phyloP scores from a whole-genome alignment of 208 protist species.

The Leptomonas pyrrhocoris region DNA sequence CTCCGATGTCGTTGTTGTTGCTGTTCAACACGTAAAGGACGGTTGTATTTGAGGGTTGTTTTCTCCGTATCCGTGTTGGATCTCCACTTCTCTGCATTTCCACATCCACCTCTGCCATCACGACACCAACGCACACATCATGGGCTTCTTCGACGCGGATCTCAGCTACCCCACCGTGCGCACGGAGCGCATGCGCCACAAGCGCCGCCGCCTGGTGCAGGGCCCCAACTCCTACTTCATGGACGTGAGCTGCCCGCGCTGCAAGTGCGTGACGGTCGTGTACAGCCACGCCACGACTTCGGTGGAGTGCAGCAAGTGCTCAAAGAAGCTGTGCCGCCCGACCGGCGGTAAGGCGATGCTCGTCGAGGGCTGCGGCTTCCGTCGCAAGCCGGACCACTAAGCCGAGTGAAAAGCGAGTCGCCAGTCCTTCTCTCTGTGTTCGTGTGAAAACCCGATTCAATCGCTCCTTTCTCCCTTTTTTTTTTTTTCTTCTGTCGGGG shows the following conservation, averaged over 20 bases:
- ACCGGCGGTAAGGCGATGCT: slow-evolving; percentile 98
- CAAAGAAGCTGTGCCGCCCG: slow-evolving; percentile 96
- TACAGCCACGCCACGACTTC: slow-evolving; percentile 98
- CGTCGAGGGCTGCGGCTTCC: slow-evolving; percentile 95
- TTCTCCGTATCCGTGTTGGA: too few species aligned
- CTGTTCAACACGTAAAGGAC: too few species aligned
- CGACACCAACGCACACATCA: slow-evolving; percentile 42
- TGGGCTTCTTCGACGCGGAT: slow-evolving; percentile 96
- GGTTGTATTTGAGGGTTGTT: too few species aligned
- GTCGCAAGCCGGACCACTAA: slow-evolving; percentile 95
- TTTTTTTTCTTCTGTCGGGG: slow-evolving; percentile 11
- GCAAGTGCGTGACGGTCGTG: slow-evolving; percentile 95
- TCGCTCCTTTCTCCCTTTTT: neutral
- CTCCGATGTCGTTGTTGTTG: too few species aligned
- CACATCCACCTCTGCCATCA: too few species aligned
- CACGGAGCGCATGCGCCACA: slow-evolving; percentile 97
- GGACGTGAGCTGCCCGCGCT: slow-evolving; percentile 99
- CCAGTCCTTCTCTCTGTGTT: too few species aligned
- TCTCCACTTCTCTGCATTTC: too few species aligned
- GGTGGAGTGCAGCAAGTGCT: slow-evolving; percentile 97
- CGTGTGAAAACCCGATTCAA: too few species aligned
- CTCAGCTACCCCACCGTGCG: slow-evolving; percentile 96
- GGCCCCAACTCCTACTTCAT: slow-evolving; percentile 99
- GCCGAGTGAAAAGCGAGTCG: too few species aligned
- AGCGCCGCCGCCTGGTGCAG: slow-evolving; percentile 99